These are phyloP conservation scores for Aspergillus sparsus DNA, from an alignment of 495 filamentous ascomycete genomes.

Conservation along the genomic window DNA sequence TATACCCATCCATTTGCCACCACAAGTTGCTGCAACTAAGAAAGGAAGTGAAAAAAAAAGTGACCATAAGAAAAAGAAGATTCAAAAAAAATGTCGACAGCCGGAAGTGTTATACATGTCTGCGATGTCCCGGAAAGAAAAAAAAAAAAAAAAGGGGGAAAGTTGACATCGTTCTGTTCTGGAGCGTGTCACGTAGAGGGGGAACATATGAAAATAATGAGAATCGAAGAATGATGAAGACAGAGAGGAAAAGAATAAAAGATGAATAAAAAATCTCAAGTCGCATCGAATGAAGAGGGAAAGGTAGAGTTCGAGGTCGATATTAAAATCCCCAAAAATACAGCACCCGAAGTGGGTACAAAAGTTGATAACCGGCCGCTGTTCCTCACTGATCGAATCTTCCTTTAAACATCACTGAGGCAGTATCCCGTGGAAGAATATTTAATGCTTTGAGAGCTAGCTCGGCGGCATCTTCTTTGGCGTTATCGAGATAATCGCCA, in stretches of 20 bases:
- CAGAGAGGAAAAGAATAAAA: slow-evolving; percentile 19
- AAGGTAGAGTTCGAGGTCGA: neutral
- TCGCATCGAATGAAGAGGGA: slow-evolving; percentile 2
- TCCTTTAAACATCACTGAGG: neutral
- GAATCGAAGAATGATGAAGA: neutral
- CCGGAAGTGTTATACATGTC: slow-evolving; percentile 31
- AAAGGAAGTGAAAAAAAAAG: neutral
- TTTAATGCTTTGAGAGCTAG: slow-evolving; percentile 56
- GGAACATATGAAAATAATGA: neutral
- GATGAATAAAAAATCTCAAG: slow-evolving; percentile 2
- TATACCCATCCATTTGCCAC: neutral
- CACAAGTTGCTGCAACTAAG: neutral
- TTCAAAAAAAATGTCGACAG: slow-evolving; percentile 32
- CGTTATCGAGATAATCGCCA: slow-evolving; percentile 80
- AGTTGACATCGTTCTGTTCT: neutral
- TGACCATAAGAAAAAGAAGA: neutral
- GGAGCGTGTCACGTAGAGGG: too few species aligned
- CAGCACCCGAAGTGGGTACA: slow-evolving; percentile 9
- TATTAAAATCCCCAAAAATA: slow-evolving; percentile 22
- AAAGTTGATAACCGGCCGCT: too few species aligned
- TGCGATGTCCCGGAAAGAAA: slow-evolving; percentile 23
- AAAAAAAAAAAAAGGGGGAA: neutral
- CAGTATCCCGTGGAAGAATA: slow-evolving; percentile 10
- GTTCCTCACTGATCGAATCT: neutral
- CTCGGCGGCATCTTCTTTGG: slow-evolving; percentile 87